A percentile compares a stretch with the other conserved stretches of the same genome.
phyloP scores from a whole-genome alignment of 2,329 filamentous ascomycete genomes.

The Curvularia sp. region DNA sequence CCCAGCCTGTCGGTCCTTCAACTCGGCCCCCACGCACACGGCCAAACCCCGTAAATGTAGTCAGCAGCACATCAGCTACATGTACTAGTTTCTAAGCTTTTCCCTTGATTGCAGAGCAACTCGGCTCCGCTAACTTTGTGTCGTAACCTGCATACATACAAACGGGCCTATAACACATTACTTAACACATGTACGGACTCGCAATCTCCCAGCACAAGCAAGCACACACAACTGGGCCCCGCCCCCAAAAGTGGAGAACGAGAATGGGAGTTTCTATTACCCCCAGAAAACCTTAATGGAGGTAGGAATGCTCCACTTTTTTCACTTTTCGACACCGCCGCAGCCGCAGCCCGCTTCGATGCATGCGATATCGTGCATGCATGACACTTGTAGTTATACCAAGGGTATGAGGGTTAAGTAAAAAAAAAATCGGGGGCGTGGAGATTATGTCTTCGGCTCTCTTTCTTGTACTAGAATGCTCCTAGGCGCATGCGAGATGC shows the following conservation, averaged over 20 bases:
- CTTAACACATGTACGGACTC: too few relatives aligned
- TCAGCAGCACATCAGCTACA: not conserved
- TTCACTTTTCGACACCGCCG: not conserved
- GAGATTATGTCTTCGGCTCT: not conserved
- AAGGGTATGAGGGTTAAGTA: not conserved
- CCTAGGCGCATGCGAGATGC: not conserved
- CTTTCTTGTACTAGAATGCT: too few relatives aligned
- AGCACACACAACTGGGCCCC: too few relatives aligned
- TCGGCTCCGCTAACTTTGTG: not conserved
- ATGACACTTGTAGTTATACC: not conserved
- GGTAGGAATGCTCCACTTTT: not conserved
- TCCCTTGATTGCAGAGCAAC: too few relatives aligned
- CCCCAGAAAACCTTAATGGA: slow-evolving; percentile 7
- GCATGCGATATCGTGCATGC: not conserved
- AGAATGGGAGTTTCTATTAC: slow-evolving; percentile 2
- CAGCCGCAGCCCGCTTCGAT: not conserved
- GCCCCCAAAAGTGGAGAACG: not conserved
- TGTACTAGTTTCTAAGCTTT: too few relatives aligned
- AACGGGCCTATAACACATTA: too few relatives aligned
- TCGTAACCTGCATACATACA: too few relatives aligned
- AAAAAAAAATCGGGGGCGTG: not conserved
- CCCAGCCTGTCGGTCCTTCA: not conserved
- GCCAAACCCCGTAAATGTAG: not conserved
- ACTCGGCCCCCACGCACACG: not conserved
- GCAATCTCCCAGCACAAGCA: too few relatives aligned